These are phyloP conservation scores for Setaria viridis DNA, from an alignment of 202 grass and related monocot genomes.

Conservation along the genomic window DNA sequence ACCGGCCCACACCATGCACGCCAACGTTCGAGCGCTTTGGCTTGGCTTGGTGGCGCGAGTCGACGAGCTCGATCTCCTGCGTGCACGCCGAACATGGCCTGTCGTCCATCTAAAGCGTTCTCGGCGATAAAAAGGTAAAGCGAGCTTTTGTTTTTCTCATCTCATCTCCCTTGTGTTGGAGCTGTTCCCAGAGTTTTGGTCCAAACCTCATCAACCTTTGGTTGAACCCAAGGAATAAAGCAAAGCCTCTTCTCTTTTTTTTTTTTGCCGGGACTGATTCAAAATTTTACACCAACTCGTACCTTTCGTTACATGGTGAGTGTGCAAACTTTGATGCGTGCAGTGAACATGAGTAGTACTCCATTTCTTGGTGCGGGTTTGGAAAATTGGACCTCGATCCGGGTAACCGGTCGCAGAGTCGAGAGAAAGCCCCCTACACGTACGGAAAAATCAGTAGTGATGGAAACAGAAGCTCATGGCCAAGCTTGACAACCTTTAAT, in stretches of 20 bases:
- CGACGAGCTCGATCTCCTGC: background rate
- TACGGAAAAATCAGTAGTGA: background rate
- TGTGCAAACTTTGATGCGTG: background rate
- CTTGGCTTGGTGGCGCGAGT: background rate
- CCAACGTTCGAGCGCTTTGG: background rate
- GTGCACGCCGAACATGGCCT: background rate
- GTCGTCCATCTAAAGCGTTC: background rate
- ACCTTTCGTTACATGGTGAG: background rate
- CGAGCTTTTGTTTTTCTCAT: background rate
- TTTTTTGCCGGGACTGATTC: background rate
- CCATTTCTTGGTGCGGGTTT: background rate
- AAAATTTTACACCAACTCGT: background rate
- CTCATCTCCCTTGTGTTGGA: background rate
- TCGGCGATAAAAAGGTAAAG: slow-evolving; percentile 5
- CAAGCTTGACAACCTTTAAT: background rate
- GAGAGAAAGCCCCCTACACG: no score
- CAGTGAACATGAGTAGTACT: background rate
- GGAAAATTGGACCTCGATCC: background rate
- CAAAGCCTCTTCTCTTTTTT: background rate
- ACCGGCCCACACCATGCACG: background rate
- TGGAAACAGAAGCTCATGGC: background rate
- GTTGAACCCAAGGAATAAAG: slow-evolving; percentile 24
- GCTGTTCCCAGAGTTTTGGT: slow-evolving; percentile 10
- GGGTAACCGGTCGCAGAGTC: background rate
- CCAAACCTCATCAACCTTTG: slow-evolving; percentile 21